phyloP scores from a whole-genome alignment of 2,329 filamentous ascomycete species.

The Reticulascus tulasneorum region DNA sequence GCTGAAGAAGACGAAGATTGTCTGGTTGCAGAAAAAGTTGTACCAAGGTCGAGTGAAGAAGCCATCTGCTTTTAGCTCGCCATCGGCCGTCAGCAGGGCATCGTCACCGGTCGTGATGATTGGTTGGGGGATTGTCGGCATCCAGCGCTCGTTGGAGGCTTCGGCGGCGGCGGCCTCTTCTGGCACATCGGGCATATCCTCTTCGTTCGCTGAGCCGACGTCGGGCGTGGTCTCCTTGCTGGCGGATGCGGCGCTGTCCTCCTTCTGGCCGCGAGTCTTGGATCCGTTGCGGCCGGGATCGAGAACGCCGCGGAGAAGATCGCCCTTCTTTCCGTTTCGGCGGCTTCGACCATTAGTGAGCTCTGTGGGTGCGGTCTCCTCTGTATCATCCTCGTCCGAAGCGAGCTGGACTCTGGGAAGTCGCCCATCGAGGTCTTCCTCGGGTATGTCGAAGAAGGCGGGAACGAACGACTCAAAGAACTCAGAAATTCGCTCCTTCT shows the following conservation, averaged over 20 bases:
- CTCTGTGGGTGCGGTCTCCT: constrained; percentile 68
- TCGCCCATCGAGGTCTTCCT: constrained; percentile 63
- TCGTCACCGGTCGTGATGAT: constrained; percentile 52
- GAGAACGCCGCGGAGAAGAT: constrained; percentile 80
- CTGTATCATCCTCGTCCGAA: constrained; percentile 73
- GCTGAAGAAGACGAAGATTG: constrained; percentile 91
- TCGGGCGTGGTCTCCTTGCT: constrained; percentile 91
- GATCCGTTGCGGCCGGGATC: constrained; percentile 72
- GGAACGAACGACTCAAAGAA: constrained; percentile 76
- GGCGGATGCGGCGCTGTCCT: constrained; percentile 70
- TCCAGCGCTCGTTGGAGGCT: constrained; percentile 59
- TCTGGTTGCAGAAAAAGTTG: constrained; percentile 88
- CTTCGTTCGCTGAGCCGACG: constrained; percentile 70
- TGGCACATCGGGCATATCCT: constrained; percentile 63
- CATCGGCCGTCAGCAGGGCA: constrained; percentile 53
- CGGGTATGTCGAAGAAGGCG: constrained; percentile 70
- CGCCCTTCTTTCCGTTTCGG: constrained; percentile 72
- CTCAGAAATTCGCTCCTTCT: constrained; percentile 69
- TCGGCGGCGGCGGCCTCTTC: constrained; percentile 59
- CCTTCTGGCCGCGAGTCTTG: constrained; percentile 67
- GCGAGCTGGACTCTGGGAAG: constrained; percentile 66
- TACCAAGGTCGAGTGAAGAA: constrained; percentile 77
- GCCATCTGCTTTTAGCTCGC: constrained; percentile 70
- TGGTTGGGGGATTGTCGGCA: constrained; percentile 57
- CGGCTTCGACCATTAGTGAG: constrained; percentile 64